Evolutionary conservation across 2,329 filamentous ascomycete species (phyloP).

Genomic region (Xylariomycetidae sp.): DNA sequence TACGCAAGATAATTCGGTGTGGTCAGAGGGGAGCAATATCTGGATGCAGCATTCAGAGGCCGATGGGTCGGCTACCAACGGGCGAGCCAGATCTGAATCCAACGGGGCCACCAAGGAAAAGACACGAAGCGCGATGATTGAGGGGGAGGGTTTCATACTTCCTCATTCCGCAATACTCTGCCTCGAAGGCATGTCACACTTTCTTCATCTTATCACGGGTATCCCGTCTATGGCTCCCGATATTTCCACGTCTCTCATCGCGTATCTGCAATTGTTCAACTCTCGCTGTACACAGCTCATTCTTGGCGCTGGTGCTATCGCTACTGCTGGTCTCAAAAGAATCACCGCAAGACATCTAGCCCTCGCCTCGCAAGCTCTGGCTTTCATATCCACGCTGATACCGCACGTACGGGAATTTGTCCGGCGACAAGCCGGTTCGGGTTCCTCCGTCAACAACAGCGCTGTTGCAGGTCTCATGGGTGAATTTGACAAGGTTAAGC

Average conservation of each 20-base stretch:
- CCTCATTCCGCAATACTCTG: constrained; percentile 79
- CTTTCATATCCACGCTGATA: constrained; percentile 80
- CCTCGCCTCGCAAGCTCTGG: constrained; percentile 81
- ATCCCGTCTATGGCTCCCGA: constrained; percentile 89
- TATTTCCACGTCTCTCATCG: constrained; percentile 71
- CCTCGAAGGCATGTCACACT: constrained; percentile 74
- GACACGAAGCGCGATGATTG: constrained; percentile 68
- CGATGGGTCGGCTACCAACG: constrained; percentile 20
- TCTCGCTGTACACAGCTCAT: constrained; percentile 95
- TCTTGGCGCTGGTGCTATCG: constrained; percentile 85
- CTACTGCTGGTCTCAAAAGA: constrained; percentile 85
- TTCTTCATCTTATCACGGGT: constrained; percentile 75
- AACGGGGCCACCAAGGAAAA: constrained; percentile 57
- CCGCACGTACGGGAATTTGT: constrained; percentile 91
- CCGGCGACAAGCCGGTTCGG: constrained; percentile 63
- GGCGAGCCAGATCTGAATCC: constrained; percentile 33
- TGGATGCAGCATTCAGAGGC: constrained; percentile 44
- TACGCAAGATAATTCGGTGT: constrained; percentile 63
- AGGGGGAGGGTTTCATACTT: constrained; percentile 80
- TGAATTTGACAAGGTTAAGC: constrained; percentile 84
- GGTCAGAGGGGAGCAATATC: constrained; percentile 58
- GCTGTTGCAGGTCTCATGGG: constrained; percentile 59
- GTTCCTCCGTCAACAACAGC: constrained; percentile 33
- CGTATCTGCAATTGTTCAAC: constrained; percentile 91
- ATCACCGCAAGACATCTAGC: constrained; percentile 96